Evolutionary conservation across 164 flowering plant genomes (phyloP), one percentile per base, ranked within the genome.

Genomic region (Annona cherimola): DNA sequence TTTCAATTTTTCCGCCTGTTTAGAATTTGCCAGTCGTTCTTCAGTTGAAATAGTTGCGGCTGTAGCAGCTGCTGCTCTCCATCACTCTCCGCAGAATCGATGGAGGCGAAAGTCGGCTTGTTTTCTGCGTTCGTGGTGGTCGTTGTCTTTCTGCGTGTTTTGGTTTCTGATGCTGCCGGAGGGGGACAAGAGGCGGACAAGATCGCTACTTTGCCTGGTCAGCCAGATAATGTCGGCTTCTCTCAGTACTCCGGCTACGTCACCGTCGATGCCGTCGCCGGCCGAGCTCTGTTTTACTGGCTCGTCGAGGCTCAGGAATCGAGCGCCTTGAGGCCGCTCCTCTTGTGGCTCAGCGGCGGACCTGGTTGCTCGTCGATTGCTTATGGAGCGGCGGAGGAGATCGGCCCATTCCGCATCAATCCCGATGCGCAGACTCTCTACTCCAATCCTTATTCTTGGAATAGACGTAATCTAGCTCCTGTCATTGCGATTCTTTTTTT

Each of bases 311-410:
- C 99, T 8, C 88, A 94, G n/a, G 60, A 76, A n/a, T 76, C 68
- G 65, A 82, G 86, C 8, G 67, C 19, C 11, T 80, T 93, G 16
- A 88, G 86, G 69, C 98, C 98, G 18, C 92, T 95, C 0, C 84
- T 95, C 8, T 65, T 95, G 82, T 95, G 99, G 99, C 93, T 95
- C 63, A 95, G 89, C 81, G 99, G 99, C 26, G 99, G 99, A 35
- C 99, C 98, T 67, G 99, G 99, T 57, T 95, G 99, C 77, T 92
- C 98, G 18, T 95, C 98, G 61, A 82, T 95, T 66, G 99, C 93
- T 39, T 95, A 88, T 81, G 99, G 98, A 54, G 91, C 97, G 16
- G 82, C 92, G 39, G 99, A 95, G 79, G 99, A 95, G 76, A 77
- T 95, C 68, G 99, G 99, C 3, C 98, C 98, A 65, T 91, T 95